phyloP scores from a whole-genome alignment of 306 rosid species.

The Vigna mungo region DNA sequence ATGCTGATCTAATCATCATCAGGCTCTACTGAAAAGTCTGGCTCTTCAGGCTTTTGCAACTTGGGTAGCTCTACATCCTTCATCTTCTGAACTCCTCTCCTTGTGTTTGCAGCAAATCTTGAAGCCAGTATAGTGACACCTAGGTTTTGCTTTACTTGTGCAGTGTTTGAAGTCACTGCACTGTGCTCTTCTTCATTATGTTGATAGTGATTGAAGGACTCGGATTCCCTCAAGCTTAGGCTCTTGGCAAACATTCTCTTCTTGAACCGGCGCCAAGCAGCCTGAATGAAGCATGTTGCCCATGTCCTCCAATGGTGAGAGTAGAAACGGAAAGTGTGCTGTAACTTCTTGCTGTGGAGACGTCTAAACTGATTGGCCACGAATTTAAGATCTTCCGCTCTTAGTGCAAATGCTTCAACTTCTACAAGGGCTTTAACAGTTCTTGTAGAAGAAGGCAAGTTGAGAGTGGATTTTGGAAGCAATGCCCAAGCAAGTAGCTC shows the following conservation, averaged over 20 bases:
- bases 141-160: slow-evolving; percentile 65
- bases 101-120: slow-evolving; percentile 77
- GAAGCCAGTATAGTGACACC: slow-evolving; percentile 83
- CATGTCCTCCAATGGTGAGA: slow-evolving; percentile 97
- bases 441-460: slow-evolving; percentile 91
- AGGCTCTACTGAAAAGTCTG: slow-evolving; percentile 77
- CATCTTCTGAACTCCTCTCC: slow-evolving; percentile 74
- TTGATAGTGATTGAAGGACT: slow-evolving; percentile 45
- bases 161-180: slow-evolving; percentile 41
- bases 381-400: slow-evolving; percentile 93
- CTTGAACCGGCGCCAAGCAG: slow-evolving; percentile 80
- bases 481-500: slow-evolving; percentile 96
- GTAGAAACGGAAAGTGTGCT: slow-evolving; percentile 91
- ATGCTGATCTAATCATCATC: slow-evolving; percentile 59
- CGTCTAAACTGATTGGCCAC: slow-evolving; percentile 90
- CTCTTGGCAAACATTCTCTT: slow-evolving; percentile 62
- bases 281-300: slow-evolving; percentile 95
- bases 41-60: slow-evolving; percentile 92
- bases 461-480: slow-evolving; percentile 83
- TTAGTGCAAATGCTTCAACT: slow-evolving; percentile 90
- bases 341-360: slow-evolving; percentile 92
- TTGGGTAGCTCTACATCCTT: slow-evolving; percentile 67
- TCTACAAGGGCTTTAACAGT: slow-evolving; percentile 79
- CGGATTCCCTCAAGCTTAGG: slow-evolving; percentile 65
- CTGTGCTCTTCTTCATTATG: slow-evolving; percentile 33